A percentile compares a stretch with the other conserved stretches of the same genome.
Evolutionary conservation across 2,329 filamentous ascomycete species (phyloP).

Genomic region (Pseudopyricularia javanii): DNA sequence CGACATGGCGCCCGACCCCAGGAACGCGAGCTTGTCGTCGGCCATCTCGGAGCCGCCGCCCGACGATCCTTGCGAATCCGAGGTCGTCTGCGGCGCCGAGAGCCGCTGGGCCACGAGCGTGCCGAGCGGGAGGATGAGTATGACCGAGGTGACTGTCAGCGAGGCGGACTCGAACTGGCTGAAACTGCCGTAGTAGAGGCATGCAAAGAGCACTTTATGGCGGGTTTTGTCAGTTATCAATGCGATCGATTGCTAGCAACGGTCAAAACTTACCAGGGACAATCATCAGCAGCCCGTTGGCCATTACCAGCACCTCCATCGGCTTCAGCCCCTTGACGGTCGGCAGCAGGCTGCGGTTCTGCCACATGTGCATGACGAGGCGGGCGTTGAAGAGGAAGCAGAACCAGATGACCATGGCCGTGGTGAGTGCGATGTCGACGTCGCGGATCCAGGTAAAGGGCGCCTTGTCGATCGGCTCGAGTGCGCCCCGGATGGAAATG

Average conservation of each 20-base stretch:
- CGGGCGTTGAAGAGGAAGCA: conserved; percentile 42
- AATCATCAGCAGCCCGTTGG: conserved; percentile 43
- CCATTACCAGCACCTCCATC: conserved; percentile 42
- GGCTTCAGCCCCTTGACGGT: conserved; percentile 27
- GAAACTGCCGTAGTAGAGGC: conserved; percentile 28
- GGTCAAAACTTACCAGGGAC: conserved; percentile 30
- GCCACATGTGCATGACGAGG: conserved; percentile 32
- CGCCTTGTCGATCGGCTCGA: conserved; percentile 7
- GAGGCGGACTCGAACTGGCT: conserved; percentile 36
- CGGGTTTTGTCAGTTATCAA: background rate
- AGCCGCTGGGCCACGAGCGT: conserved; percentile 37
- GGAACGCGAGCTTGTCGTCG: conserved; percentile 2
- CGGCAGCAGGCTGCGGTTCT: conserved; percentile 33
- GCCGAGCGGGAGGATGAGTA: conserved; percentile 38
- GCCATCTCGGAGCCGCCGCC: background rate
- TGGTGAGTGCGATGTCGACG: conserved; percentile 18
- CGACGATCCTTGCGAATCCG: background rate
- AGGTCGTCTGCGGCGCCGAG: conserved; percentile 8
- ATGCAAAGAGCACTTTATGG: conserved; percentile 35
- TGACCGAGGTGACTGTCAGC: conserved; percentile 34
- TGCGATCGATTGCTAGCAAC: background rate
- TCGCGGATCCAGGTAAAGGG: conserved; percentile 23
- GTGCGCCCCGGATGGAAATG: conserved; percentile 20
- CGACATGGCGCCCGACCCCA: background rate
- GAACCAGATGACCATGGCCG: conserved; percentile 30